Base-by-base conservation (phyloP, 129 eudicot species). In the Flaveria bidentis region DNA sequence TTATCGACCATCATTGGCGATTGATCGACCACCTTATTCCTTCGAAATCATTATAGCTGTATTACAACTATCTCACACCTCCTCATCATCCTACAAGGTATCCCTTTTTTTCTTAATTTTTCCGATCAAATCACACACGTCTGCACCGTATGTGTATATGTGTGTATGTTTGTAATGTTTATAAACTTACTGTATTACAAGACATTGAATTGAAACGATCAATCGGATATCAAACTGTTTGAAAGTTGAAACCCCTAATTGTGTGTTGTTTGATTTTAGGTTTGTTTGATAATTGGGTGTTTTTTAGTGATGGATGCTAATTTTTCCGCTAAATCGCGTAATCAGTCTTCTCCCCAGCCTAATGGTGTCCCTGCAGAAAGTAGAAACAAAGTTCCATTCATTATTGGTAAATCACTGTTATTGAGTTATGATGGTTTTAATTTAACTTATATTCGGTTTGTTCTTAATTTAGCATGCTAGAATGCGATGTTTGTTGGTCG, bases 311-410 rank as follows among this genome's bases (percentile, higher is more conserved):
- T 80, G 84, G 84, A 74, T 45, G 64, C 44, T 44, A 46, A 74
- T 23, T 45, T 33, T 62, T 10, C 60, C 20, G 75, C 70, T 65
- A 80, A 53, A 73, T 44, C 75, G 22, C 51, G 45, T 18, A 56
- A 80, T 74, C 76, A 56, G 56, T 67, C 71, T 72, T 39, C 39
- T 11, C 2, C 51, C 12, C 77, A 61, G 47, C 53, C 42, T 5
- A 71, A 41, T n/a, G 63, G 26, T n/a, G 39, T 33, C 17, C 50
- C 14, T 17, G 25, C 42, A 80, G 69, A 73, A 53, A 80, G 9
- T 20, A 41, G 30, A 74, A 74, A 53, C n/a, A 74, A 80, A 74
- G 75, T 80, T 61, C 84, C 84, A 23, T 80, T 80, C 65, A 67
- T 80, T 62, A 74, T 74, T 18, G 80, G 84, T 80, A 67, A 74